Percentiles rank a stretch among this genome's conserved stretches.
Evolutionary conservation across 352 stramenopile genomes (phyloP).

Genomic region (Pythium grandisporangium): DNA sequence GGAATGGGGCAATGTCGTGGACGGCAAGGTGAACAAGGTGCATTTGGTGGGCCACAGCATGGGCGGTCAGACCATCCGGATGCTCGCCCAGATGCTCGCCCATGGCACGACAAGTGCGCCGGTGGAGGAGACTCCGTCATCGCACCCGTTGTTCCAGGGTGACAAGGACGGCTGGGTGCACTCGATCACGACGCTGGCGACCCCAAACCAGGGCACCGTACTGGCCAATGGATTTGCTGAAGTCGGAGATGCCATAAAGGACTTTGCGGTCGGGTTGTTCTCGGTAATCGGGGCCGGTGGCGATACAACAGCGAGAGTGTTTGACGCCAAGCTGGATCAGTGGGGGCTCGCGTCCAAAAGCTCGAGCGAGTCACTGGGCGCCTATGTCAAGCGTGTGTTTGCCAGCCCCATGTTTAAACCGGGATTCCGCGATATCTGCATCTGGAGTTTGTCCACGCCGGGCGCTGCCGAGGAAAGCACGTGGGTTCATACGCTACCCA

Average conservation of each 20-base stretch:
- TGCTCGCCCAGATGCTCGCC: constrained; percentile 48
- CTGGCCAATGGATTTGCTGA: constrained; percentile 31
- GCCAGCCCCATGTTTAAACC: constrained; percentile 23
- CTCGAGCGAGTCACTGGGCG: constrained; percentile 12
- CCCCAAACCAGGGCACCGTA: constrained; percentile 50
- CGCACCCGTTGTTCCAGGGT: constrained; percentile 31
- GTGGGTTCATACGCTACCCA: constrained; percentile 40
- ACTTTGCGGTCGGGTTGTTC: constrained; percentile 22
- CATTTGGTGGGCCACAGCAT: constrained; percentile 71
- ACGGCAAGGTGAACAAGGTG: constrained; percentile 51
- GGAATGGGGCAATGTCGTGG: constrained; percentile 33
- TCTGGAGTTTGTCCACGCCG: constrained; percentile 25
- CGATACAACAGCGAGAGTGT: constrained; percentile 18
- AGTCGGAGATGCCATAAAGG: constrained; percentile 29
- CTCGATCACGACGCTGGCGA: constrained; percentile 55
- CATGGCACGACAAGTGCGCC: constrained; percentile 33
- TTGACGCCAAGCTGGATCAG: constrained; percentile 49
- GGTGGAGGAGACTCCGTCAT: constrained; percentile 14
- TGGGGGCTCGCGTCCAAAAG: constrained; percentile 27
- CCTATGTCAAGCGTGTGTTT: constrained; percentile 32
- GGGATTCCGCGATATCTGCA: constrained; percentile 26
- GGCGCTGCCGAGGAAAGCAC: constrained; percentile 24
- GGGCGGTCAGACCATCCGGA: constrained; percentile 65
- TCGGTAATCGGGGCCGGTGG: constrained; percentile 19
- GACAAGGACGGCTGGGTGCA: constrained; percentile 54